A percentile compares a stretch with the other conserved stretches of the same genome.
phyloP scores from a whole-genome alignment of 208 protist genomes.

The Wallacemonas collosoma region DNA sequence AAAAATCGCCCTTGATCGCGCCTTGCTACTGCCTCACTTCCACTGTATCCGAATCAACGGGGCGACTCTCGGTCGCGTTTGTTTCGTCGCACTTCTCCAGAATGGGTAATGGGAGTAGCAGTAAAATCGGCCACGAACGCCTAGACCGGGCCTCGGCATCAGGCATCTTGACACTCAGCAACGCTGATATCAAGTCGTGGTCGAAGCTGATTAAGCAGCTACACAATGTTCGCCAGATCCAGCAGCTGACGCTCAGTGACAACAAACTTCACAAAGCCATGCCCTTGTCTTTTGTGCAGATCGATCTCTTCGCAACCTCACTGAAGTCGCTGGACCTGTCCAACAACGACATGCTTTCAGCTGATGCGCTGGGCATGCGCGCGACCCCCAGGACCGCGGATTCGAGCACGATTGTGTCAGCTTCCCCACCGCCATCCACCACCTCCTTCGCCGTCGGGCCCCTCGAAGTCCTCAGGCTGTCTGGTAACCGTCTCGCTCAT shows the following conservation, averaged over 20 bases:
- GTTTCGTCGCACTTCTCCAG: too few species aligned
- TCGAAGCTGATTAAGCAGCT: constrained; percentile 19
- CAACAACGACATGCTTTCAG: constrained; percentile 36
- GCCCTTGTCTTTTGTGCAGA: constrained; percentile 20
- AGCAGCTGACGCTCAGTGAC: constrained; percentile 29
- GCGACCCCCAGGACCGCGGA: not conserved
- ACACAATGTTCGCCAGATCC: constrained; percentile 14
- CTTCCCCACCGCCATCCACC: not conserved
- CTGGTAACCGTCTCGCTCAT: constrained; percentile 29
- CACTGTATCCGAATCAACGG: not conserved
- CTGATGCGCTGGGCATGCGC: constrained; percentile 30
- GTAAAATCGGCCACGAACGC: constrained; percentile 27
- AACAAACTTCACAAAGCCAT: constrained; percentile 33
- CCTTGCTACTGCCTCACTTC: not conserved
- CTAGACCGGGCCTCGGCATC: constrained; percentile 31
- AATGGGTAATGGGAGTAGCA: constrained; percentile 26
- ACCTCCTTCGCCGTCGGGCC: constrained; percentile 6
- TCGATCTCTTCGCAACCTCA: constrained; percentile 29
- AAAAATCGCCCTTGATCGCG: too few species aligned
- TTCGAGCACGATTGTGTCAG: not conserved
- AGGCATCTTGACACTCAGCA: constrained; percentile 34
- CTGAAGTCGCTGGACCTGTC: constrained; percentile 40
- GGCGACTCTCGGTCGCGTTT: too few species aligned
- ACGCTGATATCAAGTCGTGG: constrained; percentile 29
- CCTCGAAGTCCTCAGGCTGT: constrained; percentile 43